Conservation (phyloP, 805 yeast genomes). For the Wickerhamomyces queroliae region DNA sequence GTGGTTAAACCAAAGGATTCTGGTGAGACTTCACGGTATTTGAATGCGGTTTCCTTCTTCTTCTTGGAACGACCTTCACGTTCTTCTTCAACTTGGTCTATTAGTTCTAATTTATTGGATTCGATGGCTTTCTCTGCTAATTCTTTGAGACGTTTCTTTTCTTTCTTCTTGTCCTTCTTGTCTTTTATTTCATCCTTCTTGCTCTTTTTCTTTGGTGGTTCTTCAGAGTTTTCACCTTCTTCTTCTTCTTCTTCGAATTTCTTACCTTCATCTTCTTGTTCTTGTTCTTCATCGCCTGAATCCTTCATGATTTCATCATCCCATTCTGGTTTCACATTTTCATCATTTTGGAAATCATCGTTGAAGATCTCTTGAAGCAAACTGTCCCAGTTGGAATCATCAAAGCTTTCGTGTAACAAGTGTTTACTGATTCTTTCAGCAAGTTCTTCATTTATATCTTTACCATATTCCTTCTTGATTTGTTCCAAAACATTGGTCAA, state of each 20-base stretch:
- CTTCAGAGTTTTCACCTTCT: constrained; percentile 18
- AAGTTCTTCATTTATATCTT: constrained; percentile 47
- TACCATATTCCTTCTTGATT: constrained; percentile 36
- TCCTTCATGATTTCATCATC: constrained; percentile 49
- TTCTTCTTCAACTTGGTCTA: constrained; percentile 64
- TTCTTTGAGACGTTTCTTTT: constrained; percentile 53
- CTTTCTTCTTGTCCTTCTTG: constrained; percentile 54
- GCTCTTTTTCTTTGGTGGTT: constrained; percentile 32
- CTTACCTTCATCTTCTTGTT: constrained; percentile 26
- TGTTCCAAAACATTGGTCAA: constrained; percentile 58
- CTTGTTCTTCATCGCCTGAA: constrained; percentile 19
- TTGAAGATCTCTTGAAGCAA: constrained; percentile 81
- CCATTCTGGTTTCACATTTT: constrained; percentile 57
- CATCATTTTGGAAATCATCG: constrained; percentile 71
- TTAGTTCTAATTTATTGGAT: constrained; percentile 54
- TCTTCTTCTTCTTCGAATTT: constrained; percentile 32
- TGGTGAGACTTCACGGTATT: constrained; percentile 92
- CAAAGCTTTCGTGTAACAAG: constrained; percentile 81
- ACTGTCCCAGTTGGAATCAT: constrained; percentile 85
- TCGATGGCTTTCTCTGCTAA: constrained; percentile 79
- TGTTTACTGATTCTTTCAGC: constrained; percentile 67
- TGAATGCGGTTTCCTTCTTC: constrained; percentile 51
- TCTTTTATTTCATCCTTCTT: constrained; percentile 52
- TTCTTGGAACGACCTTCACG: constrained; percentile 52
- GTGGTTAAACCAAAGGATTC: constrained; percentile 84